phyloP scores from a whole-genome alignment of 2,329 filamentous ascomycete species.

The Claviceps capensis region DNA sequence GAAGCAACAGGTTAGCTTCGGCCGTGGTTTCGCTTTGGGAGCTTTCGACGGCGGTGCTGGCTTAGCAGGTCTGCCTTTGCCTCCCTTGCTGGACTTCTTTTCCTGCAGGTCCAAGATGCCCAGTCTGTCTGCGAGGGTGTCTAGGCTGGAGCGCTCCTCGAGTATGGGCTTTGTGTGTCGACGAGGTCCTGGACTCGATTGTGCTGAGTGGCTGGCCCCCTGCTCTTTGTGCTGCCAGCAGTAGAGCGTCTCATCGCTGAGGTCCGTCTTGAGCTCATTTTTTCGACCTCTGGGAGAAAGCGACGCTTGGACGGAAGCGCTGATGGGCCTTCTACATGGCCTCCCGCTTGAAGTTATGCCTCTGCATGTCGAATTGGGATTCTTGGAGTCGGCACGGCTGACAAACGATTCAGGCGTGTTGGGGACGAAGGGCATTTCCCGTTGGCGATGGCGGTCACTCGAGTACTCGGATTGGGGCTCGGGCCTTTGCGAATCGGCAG shows the following conservation, averaged over 20 bases:
- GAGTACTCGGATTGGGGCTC: neutral
- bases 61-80: slow-evolving; percentile 11
- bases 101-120: slow-evolving; percentile 56
- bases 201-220: slow-evolving; percentile 34
- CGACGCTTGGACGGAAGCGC: slow-evolving; percentile 15
- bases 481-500: neutral
- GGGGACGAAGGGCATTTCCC: slow-evolving; percentile 25
- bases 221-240: slow-evolving; percentile 97
- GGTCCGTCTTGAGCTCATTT: slow-evolving; percentile 24
- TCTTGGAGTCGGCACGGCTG: slow-evolving; percentile 69
- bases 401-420: slow-evolving; percentile 70
- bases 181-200: slow-evolving; percentile 31
- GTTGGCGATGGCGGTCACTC: neutral
- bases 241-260: slow-evolving; percentile 51
- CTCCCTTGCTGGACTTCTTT: slow-evolving; percentile 11
- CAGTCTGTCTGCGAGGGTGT: slow-evolving; percentile 70
- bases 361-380: slow-evolving; percentile 72
- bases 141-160: slow-evolving; percentile 61
- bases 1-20: slow-evolving; percentile 30
- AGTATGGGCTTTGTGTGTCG: slow-evolving; percentile 37
- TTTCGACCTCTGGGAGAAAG: slow-evolving; percentile 13
- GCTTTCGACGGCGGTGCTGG: slow-evolving; percentile 8
- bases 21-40: slow-evolving; percentile 15
- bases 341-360: slow-evolving; percentile 74
- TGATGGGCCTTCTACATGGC: slow-evolving; percentile 63